These are phyloP conservation scores for Magnolia kwangsiensis DNA, from an alignment of 164 flowering plant genomes.

Conservation along the genomic window DNA sequence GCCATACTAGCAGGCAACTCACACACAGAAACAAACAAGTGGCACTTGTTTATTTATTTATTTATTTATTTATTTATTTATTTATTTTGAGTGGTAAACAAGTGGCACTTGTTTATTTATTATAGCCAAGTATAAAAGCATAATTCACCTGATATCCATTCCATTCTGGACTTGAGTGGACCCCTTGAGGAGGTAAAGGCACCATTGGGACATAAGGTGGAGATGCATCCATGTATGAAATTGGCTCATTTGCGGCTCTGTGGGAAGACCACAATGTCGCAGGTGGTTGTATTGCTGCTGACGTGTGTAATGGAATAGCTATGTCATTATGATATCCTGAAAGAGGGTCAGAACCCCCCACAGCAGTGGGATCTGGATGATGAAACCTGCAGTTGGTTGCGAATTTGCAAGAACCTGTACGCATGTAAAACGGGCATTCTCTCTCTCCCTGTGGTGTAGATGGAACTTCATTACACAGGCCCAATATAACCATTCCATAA, in stretches of 20 bases:
- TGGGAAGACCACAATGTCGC: slow-evolving; percentile 57
- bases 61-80: no score
- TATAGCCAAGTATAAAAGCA: not conserved
- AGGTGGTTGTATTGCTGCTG: slow-evolving; percentile 34
- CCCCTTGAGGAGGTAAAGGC: slow-evolving; percentile 48
- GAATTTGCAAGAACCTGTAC: slow-evolving; percentile 89
- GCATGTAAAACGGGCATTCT: slow-evolving; percentile 88
- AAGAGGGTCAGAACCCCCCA: slow-evolving; percentile 36
- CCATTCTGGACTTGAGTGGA: slow-evolving; percentile 56
- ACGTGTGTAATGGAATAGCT: slow-evolving; percentile 36
- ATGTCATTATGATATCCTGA: slow-evolving; percentile 48
- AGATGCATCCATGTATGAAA: slow-evolving; percentile 21
- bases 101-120: not conserved
- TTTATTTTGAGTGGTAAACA: not conserved
- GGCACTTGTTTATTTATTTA: no score
- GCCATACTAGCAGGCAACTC: not conserved
- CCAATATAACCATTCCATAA: not conserved
- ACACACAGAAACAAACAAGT: not conserved
- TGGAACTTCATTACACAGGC: not conserved
- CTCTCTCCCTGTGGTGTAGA: slow-evolving; percentile 67
- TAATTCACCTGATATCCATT: slow-evolving; percentile 70
- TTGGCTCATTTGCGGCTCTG: slow-evolving; percentile 42
- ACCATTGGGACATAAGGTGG: slow-evolving; percentile 41
- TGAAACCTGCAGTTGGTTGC: slow-evolving; percentile 80
- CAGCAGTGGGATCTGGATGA: slow-evolving; percentile 86